A percentile compares a stretch with the other conserved stretches of the same genome.
phyloP scores from a whole-genome alignment of 352 stramenopile species.

The Phytophthora ohioensis region DNA sequence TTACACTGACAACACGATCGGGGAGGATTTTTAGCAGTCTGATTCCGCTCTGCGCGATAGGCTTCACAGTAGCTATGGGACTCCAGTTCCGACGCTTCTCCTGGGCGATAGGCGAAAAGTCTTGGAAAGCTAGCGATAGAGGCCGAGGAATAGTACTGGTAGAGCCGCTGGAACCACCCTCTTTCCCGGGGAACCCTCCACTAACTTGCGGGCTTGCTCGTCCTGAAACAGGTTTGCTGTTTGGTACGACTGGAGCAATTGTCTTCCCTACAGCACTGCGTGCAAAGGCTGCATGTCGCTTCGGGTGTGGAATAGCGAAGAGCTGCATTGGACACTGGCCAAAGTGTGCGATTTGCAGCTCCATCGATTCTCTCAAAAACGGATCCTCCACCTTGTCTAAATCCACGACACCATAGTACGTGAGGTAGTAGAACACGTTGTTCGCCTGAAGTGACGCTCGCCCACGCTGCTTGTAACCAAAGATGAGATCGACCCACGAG shows the following conservation, averaged over 20 bases:
- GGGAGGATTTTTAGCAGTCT: slow-evolving; percentile 76
- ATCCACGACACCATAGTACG: slow-evolving; percentile 96
- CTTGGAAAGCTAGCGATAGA: slow-evolving; percentile 73
- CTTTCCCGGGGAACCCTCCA: slow-evolving; percentile 17
- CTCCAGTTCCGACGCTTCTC: slow-evolving; percentile 72
- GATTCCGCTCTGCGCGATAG: slow-evolving; percentile 63
- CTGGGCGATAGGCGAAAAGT: slow-evolving; percentile 58
- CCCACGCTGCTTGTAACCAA: slow-evolving; percentile 98
- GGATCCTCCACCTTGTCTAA: slow-evolving; percentile 96
- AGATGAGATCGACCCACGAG: slow-evolving; percentile 99
- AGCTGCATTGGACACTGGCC: slow-evolving; percentile 98
- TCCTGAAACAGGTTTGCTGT: slow-evolving; percentile 22
- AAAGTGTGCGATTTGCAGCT: slow-evolving; percentile 99
- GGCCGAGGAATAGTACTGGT: slow-evolving; percentile 52
- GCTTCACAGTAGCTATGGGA: slow-evolving; percentile 63
- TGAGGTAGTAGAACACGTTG: slow-evolving; percentile 97
- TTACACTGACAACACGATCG: slow-evolving; percentile 82
- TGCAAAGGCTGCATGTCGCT: slow-evolving; percentile 51
- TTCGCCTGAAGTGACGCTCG: slow-evolving; percentile 93
- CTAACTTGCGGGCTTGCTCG: slow-evolving; percentile 22
- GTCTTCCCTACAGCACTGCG: slow-evolving; percentile 36
- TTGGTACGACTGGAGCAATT: slow-evolving; percentile 2
- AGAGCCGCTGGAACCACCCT: slow-evolving; percentile 6
- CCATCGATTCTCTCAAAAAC: slow-evolving; percentile 93
- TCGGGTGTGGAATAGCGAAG: slow-evolving; percentile 82